A percentile compares a stretch with the other conserved stretches of the same genome.
Evolutionary conservation across 2,329 filamentous ascomycete genomes (phyloP).

Genomic region (Akanthomyces dipterigenus): DNA sequence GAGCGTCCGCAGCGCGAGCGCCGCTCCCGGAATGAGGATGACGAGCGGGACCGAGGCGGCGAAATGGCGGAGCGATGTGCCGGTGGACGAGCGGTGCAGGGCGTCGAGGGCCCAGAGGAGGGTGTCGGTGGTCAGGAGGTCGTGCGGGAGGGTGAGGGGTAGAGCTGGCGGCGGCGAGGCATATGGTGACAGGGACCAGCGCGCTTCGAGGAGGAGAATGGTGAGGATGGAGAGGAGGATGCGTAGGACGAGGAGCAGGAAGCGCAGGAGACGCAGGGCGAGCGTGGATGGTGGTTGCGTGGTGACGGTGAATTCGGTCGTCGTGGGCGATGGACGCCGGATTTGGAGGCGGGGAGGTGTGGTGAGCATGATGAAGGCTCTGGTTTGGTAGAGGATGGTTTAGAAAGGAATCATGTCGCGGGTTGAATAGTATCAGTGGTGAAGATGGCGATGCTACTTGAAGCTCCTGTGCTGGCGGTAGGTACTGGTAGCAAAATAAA

Average conservation of each 20-base stretch:
- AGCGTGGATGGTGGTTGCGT: conserved; percentile 57
- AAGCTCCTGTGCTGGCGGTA: not conserved
- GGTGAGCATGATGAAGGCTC: conserved; percentile 49
- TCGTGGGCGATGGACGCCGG: conserved; percentile 72
- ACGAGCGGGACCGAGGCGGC: conserved; percentile 31
- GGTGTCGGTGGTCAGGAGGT: conserved; percentile 16
- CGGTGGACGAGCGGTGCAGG: conserved; percentile 24
- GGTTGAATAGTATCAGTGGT: not conserved
- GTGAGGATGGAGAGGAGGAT: conserved; percentile 35
- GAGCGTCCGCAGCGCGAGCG: conserved; percentile 35
- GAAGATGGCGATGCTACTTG: not conserved
- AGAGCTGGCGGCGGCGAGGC: conserved; percentile 15
- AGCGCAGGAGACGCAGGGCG: conserved; percentile 38
- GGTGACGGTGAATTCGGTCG: conserved; percentile 87
- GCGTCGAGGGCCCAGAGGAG: conserved; percentile 22
- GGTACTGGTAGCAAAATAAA: no score
- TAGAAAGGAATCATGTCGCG: not conserved
- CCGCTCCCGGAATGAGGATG: conserved; percentile 32
- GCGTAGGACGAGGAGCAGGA: conserved; percentile 37
- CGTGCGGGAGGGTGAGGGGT: conserved; percentile 14
- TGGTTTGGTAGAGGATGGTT: not conserved
- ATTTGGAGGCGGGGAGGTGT: conserved; percentile 53
- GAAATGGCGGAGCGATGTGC: conserved; percentile 25
- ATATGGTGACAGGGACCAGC: conserved; percentile 33
- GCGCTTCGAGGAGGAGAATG: conserved; percentile 44